Conservation (phyloP, 2,329 filamentous ascomycete genomes). For the Phaeosphaeriaceae sp. region DNA sequence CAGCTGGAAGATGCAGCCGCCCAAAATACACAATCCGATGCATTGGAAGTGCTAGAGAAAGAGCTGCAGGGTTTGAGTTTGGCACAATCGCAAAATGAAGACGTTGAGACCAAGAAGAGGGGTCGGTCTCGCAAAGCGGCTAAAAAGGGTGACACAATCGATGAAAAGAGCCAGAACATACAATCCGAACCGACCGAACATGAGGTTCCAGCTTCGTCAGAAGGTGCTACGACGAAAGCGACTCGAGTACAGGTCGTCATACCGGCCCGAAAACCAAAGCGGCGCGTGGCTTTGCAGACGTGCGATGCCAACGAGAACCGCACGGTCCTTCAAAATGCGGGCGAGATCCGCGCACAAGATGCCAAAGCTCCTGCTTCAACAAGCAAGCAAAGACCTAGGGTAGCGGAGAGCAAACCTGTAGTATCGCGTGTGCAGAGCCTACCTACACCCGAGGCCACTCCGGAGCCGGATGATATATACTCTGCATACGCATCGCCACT, state of each 20-base stretch:
- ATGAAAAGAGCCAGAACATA: background rate
- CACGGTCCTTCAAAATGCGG: background rate
- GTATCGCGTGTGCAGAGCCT: slow-evolving; percentile 13
- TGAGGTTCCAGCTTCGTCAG: background rate
- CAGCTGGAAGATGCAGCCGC: slow-evolving; percentile 11
- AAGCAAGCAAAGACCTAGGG: slow-evolving; percentile 14
- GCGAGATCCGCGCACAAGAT: background rate
- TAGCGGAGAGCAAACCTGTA: slow-evolving; percentile 13
- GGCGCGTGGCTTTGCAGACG: background rate
- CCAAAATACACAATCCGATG: slow-evolving; percentile 3
- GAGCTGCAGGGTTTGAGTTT: slow-evolving; percentile 11
- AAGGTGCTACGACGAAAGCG: background rate
- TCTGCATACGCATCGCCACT: slow-evolving; percentile 33
- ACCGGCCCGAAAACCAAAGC: background rate
- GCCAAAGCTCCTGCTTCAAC: slow-evolving; percentile 10
- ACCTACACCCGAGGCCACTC: slow-evolving; percentile 28
- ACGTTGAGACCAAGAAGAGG: slow-evolving; percentile 11
- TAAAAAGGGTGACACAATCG: background rate
- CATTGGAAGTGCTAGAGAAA: slow-evolving; percentile 5
- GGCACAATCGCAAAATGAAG: slow-evolving; percentile 6
- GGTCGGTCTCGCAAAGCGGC: slow-evolving; percentile 9
- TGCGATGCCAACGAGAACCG: background rate
- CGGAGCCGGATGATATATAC: slow-evolving; percentile 34
- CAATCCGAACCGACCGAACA: background rate
- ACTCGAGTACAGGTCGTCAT: background rate